Percentiles rank a stretch among this genome's conserved stretches.
Evolutionary conservation across 1,284 basidiomycete genomes (phyloP).

Genomic region (Sanghuangporus weigelae): DNA sequence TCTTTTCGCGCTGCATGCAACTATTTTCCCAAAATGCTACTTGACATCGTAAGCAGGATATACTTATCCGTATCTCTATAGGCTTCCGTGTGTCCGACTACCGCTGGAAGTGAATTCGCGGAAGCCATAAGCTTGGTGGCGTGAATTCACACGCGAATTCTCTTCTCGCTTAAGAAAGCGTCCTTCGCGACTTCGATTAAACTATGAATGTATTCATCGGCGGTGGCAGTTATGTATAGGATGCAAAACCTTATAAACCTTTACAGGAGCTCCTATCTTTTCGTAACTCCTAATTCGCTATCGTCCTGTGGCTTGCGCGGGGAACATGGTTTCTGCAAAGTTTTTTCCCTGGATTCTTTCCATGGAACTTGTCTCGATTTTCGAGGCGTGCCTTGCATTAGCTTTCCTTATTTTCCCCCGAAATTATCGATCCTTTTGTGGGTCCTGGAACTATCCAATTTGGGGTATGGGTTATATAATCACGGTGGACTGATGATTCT

Average conservation of each 20-base stretch:
- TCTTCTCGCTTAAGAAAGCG: not conserved
- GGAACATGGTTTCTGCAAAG: not conserved
- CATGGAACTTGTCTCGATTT: not conserved
- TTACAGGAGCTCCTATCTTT: no score
- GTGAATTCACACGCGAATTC: not conserved
- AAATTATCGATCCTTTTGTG: not conserved
- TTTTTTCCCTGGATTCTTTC: not conserved
- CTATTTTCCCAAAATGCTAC: not conserved
- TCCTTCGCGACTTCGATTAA: not conserved
- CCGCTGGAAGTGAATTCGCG: not conserved
- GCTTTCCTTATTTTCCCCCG: not conserved
- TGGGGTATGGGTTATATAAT: slow-evolving; percentile 31
- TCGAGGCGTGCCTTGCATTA: not conserved
- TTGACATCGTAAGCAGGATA: not conserved
- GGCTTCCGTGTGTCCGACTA: not conserved
- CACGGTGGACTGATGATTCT: slow-evolving; percentile 32
- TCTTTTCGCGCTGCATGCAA: not conserved
- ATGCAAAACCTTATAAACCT: no score
- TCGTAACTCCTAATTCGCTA: not conserved
- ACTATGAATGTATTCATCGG: not conserved
- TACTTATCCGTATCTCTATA: not conserved
- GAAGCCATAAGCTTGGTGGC: not conserved
- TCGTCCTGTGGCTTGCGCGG: not conserved
- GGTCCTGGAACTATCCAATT: not conserved
- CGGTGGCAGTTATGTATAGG: not conserved